Evolutionary conservation across 2,329 filamentous ascomycete genomes (phyloP).

Genomic region (Dactylellina sp.): DNA sequence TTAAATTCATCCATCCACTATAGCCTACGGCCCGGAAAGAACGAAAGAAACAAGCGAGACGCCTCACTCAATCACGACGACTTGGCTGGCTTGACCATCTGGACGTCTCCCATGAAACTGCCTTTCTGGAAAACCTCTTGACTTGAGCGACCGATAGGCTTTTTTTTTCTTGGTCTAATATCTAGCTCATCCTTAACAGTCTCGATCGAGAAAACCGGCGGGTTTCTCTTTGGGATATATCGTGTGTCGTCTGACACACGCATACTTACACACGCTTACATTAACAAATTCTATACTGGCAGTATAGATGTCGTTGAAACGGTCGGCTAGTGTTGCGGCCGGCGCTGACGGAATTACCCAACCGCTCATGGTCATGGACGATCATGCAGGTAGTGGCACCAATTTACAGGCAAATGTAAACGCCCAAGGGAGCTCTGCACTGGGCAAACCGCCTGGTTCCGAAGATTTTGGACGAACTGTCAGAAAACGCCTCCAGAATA

Average conservation of each 20-base stretch:
- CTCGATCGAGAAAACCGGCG: neutral
- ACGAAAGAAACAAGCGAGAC: neutral
- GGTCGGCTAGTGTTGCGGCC: conserved; percentile 46
- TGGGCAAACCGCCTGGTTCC: conserved; percentile 56
- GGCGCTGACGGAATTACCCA: conserved; percentile 25
- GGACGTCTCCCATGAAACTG: conserved; percentile 27
- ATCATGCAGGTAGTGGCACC: conserved; percentile 22
- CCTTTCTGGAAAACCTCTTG: conserved; percentile 1
- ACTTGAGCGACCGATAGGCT: conserved; percentile 36
- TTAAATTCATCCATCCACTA: neutral
- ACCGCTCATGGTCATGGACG: conserved; percentile 19
- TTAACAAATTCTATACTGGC: neutral
- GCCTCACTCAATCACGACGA: conserved; percentile 16
- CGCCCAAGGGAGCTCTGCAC: conserved; percentile 1
- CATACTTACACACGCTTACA: neutral
- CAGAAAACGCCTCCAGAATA: conserved; percentile 69
- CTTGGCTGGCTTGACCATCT: conserved; percentile 26
- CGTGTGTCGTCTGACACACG: conserved; percentile 29
- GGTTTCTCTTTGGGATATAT: no score
- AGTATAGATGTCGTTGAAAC: conserved; percentile 48
- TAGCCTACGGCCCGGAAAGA: conserved; percentile 2
- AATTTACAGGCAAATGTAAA: conserved; percentile 18
- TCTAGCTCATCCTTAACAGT: neutral
- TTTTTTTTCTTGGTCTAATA: conserved; percentile 7
- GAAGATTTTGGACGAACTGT: conserved; percentile 66